These are phyloP conservation scores for Colletotrichum lentis DNA, from an alignment of 2,329 filamentous ascomycete species.

Conservation along the genomic window DNA sequence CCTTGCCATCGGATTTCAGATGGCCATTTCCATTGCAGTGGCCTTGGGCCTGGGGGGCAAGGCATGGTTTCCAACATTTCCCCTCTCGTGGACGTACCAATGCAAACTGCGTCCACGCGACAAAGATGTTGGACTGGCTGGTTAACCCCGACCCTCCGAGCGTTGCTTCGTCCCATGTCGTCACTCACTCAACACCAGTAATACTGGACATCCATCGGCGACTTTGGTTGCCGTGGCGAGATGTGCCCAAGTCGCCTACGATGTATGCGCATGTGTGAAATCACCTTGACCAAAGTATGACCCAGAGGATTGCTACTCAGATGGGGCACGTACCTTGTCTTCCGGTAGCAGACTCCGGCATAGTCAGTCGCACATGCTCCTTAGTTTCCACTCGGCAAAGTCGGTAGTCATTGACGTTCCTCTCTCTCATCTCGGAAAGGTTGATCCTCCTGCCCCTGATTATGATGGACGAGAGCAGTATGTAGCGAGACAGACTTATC, in stretches of 20 bases:
- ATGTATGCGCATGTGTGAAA: conserved; percentile 1
- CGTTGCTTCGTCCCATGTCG: conserved; percentile 23
- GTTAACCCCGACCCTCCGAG: conserved; percentile 23
- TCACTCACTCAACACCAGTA: conserved; percentile 10
- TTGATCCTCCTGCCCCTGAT: not conserved
- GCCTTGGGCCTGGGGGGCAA: not conserved
- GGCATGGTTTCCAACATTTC: not conserved
- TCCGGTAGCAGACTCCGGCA: not conserved
- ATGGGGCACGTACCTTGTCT: not conserved
- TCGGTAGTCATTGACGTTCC: not conserved
- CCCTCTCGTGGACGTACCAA: not conserved
- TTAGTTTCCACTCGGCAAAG: not conserved
- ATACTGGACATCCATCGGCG: not conserved
- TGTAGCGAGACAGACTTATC: conserved; percentile 4
- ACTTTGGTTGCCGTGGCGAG: not conserved
- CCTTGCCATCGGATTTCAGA: conserved; percentile 11
- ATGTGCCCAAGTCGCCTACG: not conserved
- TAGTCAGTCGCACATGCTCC: not conserved
- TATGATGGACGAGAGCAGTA: not conserved
- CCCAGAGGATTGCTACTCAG: not conserved
- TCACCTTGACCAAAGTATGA: not conserved
- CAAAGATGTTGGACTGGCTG: not conserved
- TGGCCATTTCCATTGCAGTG: conserved; percentile 4
- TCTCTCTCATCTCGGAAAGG: not conserved
- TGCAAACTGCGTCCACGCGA: not conserved